Percentiles rank a stretch among this genome's conserved stretches.
phyloP scores from a whole-genome alignment of 164 flowering plant species.

The Stephania cephalantha region DNA sequence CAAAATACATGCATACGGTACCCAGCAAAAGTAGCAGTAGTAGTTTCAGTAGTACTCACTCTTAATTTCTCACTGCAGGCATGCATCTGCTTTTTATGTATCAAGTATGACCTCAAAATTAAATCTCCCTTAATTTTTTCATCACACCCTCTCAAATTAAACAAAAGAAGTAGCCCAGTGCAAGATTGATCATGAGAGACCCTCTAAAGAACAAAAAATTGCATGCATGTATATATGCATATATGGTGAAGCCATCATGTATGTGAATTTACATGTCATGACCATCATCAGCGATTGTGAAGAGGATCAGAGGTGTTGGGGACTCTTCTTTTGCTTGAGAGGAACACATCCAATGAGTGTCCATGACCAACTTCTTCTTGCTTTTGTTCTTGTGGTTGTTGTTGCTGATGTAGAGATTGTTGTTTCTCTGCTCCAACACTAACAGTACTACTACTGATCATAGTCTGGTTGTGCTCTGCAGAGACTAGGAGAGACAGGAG shows the following conservation, averaged over 20 bases:
- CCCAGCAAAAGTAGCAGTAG: neutral
- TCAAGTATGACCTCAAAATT: slow-evolving; percentile 3
- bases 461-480: slow-evolving; percentile 11
- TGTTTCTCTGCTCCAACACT: neutral
- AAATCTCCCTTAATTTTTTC: neutral
- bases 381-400: slow-evolving; percentile 1
- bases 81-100: neutral
- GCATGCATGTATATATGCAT: neutral
- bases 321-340: slow-evolving; percentile 42
- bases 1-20: neutral
- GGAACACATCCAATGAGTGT: slow-evolving; percentile 22
- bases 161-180: neutral
- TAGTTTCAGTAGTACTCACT: no score
- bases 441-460: neutral
- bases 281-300: slow-evolving; percentile 43
- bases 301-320: slow-evolving; percentile 60
- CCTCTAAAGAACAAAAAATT: neutral
- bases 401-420: neutral
- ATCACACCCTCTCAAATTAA: neutral
- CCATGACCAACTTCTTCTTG: neutral
- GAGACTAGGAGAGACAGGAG: slow-evolving; percentile 24
- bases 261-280: neutral
- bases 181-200: neutral
- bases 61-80: neutral
- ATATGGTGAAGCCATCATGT: neutral